Percentiles rank a stretch among this genome's conserved stretches.
Conservation (phyloP, 768 basidiomycete genomes). For the Collybia nuda region DNA sequence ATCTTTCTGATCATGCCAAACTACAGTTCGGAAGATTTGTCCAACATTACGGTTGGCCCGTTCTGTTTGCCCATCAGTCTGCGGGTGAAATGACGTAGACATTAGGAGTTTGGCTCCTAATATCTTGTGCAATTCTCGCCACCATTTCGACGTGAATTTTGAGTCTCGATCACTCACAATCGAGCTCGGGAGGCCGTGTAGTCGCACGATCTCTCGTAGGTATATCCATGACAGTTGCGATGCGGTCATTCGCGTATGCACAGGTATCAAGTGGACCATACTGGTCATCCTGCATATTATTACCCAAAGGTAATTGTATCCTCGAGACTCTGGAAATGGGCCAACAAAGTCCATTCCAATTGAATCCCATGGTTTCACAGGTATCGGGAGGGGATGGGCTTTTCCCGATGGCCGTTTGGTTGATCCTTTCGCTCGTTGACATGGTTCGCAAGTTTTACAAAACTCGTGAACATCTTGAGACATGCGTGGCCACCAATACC, state of each 20-base stretch:
- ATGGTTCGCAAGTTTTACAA: not conserved
- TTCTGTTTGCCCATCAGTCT: slow-evolving; percentile 4
- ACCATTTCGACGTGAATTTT: not conserved
- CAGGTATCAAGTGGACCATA: not conserved
- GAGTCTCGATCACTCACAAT: not conserved
- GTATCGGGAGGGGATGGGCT: not conserved
- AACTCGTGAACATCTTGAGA: slow-evolving; percentile 1
- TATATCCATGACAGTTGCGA: not conserved
- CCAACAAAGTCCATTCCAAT: slow-evolving; percentile 2
- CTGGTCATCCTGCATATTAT: not conserved
- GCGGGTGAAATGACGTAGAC: not conserved
- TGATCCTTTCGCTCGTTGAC: not conserved
- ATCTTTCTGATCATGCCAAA: slow-evolving; percentile 18
- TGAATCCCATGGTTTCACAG: not conserved
- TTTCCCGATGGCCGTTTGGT: not conserved
- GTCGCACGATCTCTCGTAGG: not conserved
- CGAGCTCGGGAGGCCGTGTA: not conserved
- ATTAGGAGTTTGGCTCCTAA: not conserved
- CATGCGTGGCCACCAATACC: slow-evolving; percentile 19
- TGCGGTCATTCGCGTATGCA: not conserved
- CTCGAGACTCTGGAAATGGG: not conserved
- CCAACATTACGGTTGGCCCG: slow-evolving; percentile 23
- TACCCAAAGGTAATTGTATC: not conserved
- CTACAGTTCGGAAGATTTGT: slow-evolving; percentile 25
- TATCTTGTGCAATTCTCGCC: not conserved